A percentile compares a stretch with the other conserved stretches of the same genome.
Conservation (phyloP, 495 filamentous ascomycete genomes). For the Penicillium pancosmium region DNA sequence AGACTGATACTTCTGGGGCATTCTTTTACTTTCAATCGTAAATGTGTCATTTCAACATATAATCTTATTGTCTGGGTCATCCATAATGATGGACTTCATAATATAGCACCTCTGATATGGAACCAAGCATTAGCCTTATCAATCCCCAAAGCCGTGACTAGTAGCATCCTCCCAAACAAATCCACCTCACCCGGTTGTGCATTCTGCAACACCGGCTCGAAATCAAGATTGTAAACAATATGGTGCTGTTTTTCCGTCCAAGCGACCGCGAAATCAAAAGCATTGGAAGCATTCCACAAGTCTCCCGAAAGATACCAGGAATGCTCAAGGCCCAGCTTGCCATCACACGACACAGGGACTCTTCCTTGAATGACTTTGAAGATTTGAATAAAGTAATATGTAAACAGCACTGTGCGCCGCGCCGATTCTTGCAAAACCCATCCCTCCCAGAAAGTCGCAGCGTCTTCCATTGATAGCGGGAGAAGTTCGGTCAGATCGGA, state of each 20-base stretch:
- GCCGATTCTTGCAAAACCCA: constrained; percentile 54
- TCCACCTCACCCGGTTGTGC: constrained; percentile 51
- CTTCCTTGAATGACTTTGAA: constrained; percentile 39
- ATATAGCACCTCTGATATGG: constrained; percentile 27
- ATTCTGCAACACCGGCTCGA: constrained; percentile 29
- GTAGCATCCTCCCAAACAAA: constrained; percentile 46
- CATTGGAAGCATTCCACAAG: constrained; percentile 48
- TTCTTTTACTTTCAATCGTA: not conserved
- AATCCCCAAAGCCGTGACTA: constrained; percentile 45
- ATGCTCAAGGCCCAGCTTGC: constrained; percentile 35
- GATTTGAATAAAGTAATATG: constrained; percentile 41
- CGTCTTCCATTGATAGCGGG: constrained; percentile 22
- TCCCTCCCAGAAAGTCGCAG: constrained; percentile 42
- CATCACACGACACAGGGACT: constrained; percentile 32
- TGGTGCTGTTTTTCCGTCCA: constrained; percentile 51
- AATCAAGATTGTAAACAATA: constrained; percentile 43
- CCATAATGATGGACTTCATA: constrained; percentile 19
- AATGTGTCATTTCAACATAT: not conserved
- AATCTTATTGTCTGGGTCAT: not conserved
- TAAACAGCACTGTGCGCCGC: constrained; percentile 46
- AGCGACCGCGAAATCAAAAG: constrained; percentile 48
- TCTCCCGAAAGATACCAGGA: constrained; percentile 49
- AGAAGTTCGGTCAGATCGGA: constrained; percentile 10
- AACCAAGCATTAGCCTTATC: constrained; percentile 51
- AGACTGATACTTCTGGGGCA: not conserved